Base-by-base conservation (phyloP, 192 early-diverging fungal species). In the Coemansia sp. region DNA sequence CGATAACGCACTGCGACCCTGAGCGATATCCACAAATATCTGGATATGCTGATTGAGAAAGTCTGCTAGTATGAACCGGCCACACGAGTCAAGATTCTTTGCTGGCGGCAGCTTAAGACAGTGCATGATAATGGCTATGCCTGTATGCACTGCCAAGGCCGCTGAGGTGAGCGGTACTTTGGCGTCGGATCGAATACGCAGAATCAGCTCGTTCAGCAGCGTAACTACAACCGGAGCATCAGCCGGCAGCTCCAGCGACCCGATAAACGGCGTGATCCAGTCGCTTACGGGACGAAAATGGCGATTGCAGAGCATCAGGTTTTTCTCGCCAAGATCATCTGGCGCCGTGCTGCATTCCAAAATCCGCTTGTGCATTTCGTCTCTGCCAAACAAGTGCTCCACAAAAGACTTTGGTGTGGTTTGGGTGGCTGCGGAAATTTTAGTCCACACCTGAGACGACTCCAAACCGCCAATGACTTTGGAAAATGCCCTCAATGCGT, bases 211-310 rank as follows among this genome's bases (percentile, higher is more conserved):
- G 5, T 42, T 41, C 6, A 76, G 56, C 40, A 76, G 36, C n/a
- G 53, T 52, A 1, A 53, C 55, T 8, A 76, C 21, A 0, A 63
- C 63, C 6, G 49, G 48, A 21, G 50, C 12, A 21, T 76, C 67
- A 0, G 44, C 17, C 0, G 74, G 68, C 20, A 77, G 37, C 6
- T 40, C 31, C 50, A 77, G 53, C 11, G 74, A 77, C 16, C 38
- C 60, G 28, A 77, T 55, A 45, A 77, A 71, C 17, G 74, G 74
- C 28, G 60, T 67, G 5, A 77, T 61, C 74, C 74, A 77, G 8
- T 71, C 74, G 7, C 66, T 41, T 6, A 66, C 59, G 0, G 74
- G 63, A 15, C 60, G 55, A 38, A 71, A 56, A 4, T 59, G 51
- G 31, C 60, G 59, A 18, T 58, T 58, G 26, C 54, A 58, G 5